Percentiles rank a stretch among this genome's conserved stretches.
phyloP scores from a whole-genome alignment of 306 rosid genomes.

The Gastrolobium villosum region DNA sequence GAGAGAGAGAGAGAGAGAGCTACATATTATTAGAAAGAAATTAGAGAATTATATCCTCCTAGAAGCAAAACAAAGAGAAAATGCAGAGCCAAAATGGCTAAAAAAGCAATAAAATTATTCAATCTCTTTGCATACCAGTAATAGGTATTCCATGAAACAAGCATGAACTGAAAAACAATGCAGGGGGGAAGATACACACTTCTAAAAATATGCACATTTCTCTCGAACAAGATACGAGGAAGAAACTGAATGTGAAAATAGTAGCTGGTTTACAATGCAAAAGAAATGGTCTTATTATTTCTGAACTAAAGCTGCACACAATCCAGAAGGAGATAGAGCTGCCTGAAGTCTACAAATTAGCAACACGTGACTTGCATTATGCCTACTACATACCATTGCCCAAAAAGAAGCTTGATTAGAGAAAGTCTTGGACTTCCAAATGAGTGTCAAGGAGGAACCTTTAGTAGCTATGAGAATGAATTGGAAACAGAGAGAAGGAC shows the following conservation, averaged over 20 bases:
- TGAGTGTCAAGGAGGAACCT: background rate
- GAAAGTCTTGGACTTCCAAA: background rate
- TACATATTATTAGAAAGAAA: constrained; percentile 18
- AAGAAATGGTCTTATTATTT: background rate
- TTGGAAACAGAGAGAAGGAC: background rate
- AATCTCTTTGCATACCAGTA: constrained; percentile 1
- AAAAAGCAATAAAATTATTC: background rate
- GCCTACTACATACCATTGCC: background rate
- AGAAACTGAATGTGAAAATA: background rate
- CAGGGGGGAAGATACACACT: background rate
- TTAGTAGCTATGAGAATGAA: background rate
- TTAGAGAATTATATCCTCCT: constrained; percentile 8
- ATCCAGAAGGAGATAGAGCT: background rate
- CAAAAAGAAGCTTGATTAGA: constrained; percentile 1
- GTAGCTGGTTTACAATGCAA: background rate
- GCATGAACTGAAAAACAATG: constrained; percentile 18
- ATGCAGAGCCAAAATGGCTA: constrained; percentile 25
- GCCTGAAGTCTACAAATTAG: background rate
- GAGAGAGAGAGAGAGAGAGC: background rate
- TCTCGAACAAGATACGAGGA: constrained; percentile 7
- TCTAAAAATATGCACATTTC: background rate
- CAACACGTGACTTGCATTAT: background rate
- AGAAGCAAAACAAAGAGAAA: constrained; percentile 10
- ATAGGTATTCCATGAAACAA: constrained; percentile 11
- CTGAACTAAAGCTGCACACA: background rate